These are phyloP conservation scores for Linderniella brevidens DNA, from an alignment of 257 asterid species.

Conservation along the genomic window DNA sequence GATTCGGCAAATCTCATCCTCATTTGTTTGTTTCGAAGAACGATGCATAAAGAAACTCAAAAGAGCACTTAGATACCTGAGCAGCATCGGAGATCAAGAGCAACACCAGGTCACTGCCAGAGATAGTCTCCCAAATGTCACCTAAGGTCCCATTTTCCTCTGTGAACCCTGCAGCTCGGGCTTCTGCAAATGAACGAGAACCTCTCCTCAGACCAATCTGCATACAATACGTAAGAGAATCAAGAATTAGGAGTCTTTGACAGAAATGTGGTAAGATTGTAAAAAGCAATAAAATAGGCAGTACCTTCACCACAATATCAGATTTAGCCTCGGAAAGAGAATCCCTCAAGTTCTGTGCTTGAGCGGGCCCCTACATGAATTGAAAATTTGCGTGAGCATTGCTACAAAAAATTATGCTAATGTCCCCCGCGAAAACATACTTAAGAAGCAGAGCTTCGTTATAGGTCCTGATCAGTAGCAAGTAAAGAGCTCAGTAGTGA, in stretches of 20 bases:
- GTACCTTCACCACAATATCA: slow-evolving; percentile 82
- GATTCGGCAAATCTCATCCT: no score
- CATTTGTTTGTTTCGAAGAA: no score
- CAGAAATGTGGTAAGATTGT: not conserved
- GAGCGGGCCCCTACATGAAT: slow-evolving; percentile 75
- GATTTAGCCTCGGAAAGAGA: slow-evolving; percentile 65
- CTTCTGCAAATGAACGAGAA: slow-evolving; percentile 79
- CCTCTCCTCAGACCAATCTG: slow-evolving; percentile 96
- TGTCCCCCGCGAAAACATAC: no score
- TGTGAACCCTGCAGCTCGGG: slow-evolving; percentile 74
- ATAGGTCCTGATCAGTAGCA: no score
- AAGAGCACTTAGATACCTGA: slow-evolving; percentile 32
- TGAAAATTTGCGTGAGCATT: no score
- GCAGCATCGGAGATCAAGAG: slow-evolving; percentile 91
- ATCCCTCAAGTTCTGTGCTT: slow-evolving; percentile 89
- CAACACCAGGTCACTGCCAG: slow-evolving; percentile 82
- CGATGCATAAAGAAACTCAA: no score
- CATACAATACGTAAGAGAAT: slow-evolving; percentile 1
- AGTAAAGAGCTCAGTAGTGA: no score
- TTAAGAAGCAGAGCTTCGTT: no score
- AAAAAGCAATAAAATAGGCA: slow-evolving; percentile 1
- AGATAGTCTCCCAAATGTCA: slow-evolving; percentile 78
- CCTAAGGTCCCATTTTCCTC: slow-evolving; percentile 95
- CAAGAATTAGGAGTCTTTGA: not conserved
- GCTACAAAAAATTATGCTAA: no score